A percentile compares a stretch with the other conserved stretches of the same genome.
Conservation (phyloP, 306 rosid genomes). For the Citrullus colocynthis region DNA sequence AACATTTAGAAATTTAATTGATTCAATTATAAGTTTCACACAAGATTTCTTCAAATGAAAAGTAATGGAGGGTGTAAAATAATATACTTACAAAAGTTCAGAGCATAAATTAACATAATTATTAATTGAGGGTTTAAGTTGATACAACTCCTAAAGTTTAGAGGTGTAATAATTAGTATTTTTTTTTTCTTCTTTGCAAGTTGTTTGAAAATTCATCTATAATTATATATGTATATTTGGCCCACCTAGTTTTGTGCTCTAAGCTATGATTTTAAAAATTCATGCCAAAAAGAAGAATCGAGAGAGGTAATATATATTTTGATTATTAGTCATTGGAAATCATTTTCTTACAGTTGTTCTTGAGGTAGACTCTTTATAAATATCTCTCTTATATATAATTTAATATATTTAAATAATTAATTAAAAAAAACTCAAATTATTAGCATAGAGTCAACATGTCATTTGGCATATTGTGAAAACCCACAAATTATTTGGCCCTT, state of each 20-base stretch:
- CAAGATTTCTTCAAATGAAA: no score
- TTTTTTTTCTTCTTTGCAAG: not conserved
- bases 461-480: not conserved
- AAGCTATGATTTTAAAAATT: not conserved
- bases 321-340: not conserved
- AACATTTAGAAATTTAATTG: no score
- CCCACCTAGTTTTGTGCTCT: not conserved
- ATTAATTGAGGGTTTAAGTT: no score
- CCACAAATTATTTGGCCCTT: not conserved
- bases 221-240: not conserved
- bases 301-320: not conserved
- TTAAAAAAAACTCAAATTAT: not conserved
- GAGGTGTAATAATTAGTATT: no score
- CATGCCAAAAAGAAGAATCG: slow-evolving; percentile 1
- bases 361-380: not conserved
- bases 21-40: no score
- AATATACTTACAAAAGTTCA: no score
- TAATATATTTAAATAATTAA: not conserved
- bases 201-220: not conserved
- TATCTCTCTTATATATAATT: not conserved
- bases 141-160: no score
- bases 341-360: slow-evolving; percentile 2
- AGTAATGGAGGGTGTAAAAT: no score
- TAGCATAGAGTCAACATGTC: not conserved
- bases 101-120: no score